Evolutionary conservation across 2,329 filamentous ascomycete genomes (phyloP).

Genomic region (Shiraia sp.): DNA sequence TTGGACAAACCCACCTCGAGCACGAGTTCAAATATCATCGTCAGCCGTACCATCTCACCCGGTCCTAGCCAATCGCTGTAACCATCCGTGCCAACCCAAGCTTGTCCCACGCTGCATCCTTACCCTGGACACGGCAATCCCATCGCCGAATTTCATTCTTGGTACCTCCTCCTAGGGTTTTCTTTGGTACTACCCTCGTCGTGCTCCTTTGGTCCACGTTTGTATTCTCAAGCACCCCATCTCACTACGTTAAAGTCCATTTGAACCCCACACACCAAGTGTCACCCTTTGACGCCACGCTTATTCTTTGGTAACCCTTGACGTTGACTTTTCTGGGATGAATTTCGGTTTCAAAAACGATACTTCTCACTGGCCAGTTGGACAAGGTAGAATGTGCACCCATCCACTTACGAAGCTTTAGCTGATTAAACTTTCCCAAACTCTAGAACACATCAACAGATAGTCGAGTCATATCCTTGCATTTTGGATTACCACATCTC

Average conservation of each 20-base stretch:
- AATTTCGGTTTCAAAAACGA: slow-evolving; percentile 48
- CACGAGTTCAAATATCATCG: slow-evolving; percentile 25
- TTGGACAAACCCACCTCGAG: slow-evolving; percentile 27
- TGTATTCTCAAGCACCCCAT: too few species aligned
- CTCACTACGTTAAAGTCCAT: not conserved
- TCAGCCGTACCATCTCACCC: slow-evolving; percentile 21
- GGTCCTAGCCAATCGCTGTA: slow-evolving; percentile 34
- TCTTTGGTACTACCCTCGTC: slow-evolving; percentile 8
- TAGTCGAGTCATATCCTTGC: slow-evolving; percentile 24
- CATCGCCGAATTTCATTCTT: not conserved
- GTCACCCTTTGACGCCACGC: not conserved
- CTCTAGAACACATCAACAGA: slow-evolving; percentile 48
- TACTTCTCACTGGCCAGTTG: slow-evolving; percentile 49
- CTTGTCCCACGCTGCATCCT: slow-evolving; percentile 34
- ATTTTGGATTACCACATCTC: slow-evolving; percentile 10
- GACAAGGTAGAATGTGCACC: slow-evolving; percentile 34
- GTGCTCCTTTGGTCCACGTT: slow-evolving; percentile 18
- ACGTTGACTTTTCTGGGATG: slow-evolving; percentile 33
- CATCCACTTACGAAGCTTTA: not conserved
- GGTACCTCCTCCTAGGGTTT: slow-evolving; percentile 15
- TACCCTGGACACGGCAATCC: slow-evolving; percentile 31
- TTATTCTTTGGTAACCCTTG: not conserved
- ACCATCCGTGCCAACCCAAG: slow-evolving; percentile 15
- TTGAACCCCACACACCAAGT: not conserved
- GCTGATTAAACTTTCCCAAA: slow-evolving; percentile 4